Percentiles rank a stretch among this genome's conserved stretches.
These are phyloP conservation scores for Centaurea solstitialis DNA, from an alignment of 129 eudicot genomes.

Conservation along the genomic window DNA sequence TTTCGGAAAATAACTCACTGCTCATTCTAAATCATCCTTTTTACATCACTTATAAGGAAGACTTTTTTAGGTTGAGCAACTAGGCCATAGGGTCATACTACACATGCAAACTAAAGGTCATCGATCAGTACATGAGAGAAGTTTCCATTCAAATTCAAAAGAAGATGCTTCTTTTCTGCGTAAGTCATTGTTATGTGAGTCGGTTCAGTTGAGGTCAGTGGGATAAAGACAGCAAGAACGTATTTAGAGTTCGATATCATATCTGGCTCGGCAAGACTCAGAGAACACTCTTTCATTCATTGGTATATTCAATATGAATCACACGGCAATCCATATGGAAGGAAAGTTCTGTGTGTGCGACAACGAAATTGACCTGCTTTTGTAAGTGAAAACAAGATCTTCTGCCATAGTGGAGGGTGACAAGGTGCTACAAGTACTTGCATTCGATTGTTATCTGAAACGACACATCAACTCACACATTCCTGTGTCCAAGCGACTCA, in stretches of 20 bases:
- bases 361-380: neutral
- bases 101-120: neutral
- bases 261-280: neutral
- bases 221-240: neutral
- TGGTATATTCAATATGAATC: neutral
- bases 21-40: neutral
- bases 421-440: neutral
- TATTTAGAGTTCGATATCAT: neutral
- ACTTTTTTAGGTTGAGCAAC: neutral
- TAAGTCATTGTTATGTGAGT: neutral
- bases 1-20: neutral
- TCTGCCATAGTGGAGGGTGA: neutral
- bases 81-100: neutral
- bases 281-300: neutral
- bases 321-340: neutral
- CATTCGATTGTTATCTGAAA: neutral
- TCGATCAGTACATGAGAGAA: neutral
- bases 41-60: neutral
- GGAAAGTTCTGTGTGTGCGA: neutral
- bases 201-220: neutral
- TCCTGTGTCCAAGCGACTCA: neutral
- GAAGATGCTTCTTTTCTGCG: neutral
- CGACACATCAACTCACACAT: neutral
- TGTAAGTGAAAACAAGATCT: neutral
- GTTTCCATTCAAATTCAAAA: neutral